Conservation (phyloP, 108 stramenopile species). For the Skeletonema marinoi region DNA sequence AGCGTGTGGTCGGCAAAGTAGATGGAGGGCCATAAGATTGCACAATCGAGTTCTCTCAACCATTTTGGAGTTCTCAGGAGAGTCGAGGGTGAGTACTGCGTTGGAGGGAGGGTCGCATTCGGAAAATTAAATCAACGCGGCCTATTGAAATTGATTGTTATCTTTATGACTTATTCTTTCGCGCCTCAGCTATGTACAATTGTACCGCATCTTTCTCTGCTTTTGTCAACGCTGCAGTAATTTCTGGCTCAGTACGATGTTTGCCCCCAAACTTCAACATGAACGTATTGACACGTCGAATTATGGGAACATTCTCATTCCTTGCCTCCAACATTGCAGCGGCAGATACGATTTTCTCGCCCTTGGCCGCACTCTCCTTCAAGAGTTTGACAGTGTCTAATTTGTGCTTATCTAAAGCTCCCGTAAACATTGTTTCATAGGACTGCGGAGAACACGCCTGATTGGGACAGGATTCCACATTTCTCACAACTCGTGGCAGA, state of each 20-base stretch:
- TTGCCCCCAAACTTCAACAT: background rate
- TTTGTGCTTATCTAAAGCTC: slow-evolving; percentile 7
- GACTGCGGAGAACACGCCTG: too few relatives aligned
- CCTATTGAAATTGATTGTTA: too few relatives aligned
- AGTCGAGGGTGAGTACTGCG: background rate
- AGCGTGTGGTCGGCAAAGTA: too few relatives aligned
- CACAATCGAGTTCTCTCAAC: background rate
- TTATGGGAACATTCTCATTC: slow-evolving; percentile 1
- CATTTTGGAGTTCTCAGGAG: background rate
- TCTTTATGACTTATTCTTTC: background rate
- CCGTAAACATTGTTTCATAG: background rate
- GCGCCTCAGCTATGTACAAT: background rate
- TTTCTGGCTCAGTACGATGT: background rate
- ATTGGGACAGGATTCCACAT: too few relatives aligned
- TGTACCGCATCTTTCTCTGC: slow-evolving; percentile 15
- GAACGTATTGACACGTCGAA: background rate
- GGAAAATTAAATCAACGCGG: too few relatives aligned
- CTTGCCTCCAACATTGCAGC: background rate
- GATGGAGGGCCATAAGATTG: slow-evolving; percentile 13
- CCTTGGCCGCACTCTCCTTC: slow-evolving; percentile 22
- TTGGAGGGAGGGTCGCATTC: too few relatives aligned
- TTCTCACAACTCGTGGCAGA: too few relatives aligned
- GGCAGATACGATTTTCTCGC: slow-evolving; percentile 14
- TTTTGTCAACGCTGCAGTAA: slow-evolving; percentile 1
- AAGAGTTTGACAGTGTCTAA: slow-evolving; percentile 19